Conservation (phyloP, 2,329 filamentous ascomycete species). For the Xylaria sp. region DNA sequence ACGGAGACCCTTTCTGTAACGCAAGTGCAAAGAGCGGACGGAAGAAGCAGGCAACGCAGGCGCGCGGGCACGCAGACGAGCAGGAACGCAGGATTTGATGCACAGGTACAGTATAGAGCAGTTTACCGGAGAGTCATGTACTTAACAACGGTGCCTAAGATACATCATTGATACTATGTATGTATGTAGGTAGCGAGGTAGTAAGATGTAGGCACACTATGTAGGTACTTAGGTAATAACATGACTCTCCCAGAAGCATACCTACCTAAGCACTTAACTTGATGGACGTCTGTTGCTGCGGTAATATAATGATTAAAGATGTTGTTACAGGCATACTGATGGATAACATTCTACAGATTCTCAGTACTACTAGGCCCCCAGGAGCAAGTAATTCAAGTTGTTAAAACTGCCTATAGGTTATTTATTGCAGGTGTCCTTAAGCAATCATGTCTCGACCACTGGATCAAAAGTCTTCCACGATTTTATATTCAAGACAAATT, state of each 20-base stretch:
- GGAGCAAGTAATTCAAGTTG: background rate
- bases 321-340: conserved; percentile 16
- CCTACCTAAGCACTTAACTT: background rate
- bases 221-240: too few relatives aligned
- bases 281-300: conserved; percentile 31
- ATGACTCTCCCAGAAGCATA: too few relatives aligned
- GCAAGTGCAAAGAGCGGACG: conserved; percentile 9
- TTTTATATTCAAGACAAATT: too few relatives aligned
- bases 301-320: conserved; percentile 31
- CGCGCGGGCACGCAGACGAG: background rate
- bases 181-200: too few relatives aligned
- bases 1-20: background rate
- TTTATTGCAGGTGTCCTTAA: too few relatives aligned
- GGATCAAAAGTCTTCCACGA: too few relatives aligned
- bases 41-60: background rate
- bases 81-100: background rate
- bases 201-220: too few relatives aligned
- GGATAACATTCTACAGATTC: background rate
- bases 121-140: too few relatives aligned
- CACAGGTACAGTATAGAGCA: too few relatives aligned
- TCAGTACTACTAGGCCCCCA: background rate
- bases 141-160: too few relatives aligned
- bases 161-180: too few relatives aligned
- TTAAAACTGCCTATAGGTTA: background rate
- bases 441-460: too few relatives aligned